Evolutionary conservation across 1,284 basidiomycete species (phyloP).

Genomic region (Xerocomus minutiporus): DNA sequence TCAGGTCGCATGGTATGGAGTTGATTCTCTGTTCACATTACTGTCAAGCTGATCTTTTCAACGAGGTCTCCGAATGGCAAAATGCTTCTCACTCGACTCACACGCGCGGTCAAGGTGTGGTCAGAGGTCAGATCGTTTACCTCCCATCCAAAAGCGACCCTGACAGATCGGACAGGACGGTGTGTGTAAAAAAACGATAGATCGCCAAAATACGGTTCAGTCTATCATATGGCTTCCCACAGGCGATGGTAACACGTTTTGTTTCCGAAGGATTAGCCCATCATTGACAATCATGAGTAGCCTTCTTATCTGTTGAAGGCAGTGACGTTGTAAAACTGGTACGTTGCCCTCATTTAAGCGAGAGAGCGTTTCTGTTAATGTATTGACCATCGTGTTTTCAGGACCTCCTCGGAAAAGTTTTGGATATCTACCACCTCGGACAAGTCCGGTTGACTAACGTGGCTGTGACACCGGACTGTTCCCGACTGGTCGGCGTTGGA

Average conservation of each 20-base stretch:
- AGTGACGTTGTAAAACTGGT: conserved; percentile 49
- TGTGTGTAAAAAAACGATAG: conserved; percentile 67
- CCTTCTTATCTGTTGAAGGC: conserved; percentile 55
- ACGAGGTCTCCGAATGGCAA: conserved; percentile 64
- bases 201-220: conserved; percentile 56
- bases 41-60: conserved; percentile 7
- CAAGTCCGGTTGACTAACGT: conserved; percentile 69
- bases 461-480: conserved; percentile 63
- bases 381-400: conserved; percentile 22
- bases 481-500: conserved; percentile 66
- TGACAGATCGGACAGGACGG: conserved; percentile 49
- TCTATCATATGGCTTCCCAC: conserved; percentile 70
- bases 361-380: conserved; percentile 14
- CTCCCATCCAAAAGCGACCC: conserved; percentile 4
- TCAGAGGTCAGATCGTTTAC: conserved; percentile 47
- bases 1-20: conserved; percentile 68
- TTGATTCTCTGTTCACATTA: conserved; percentile 1
- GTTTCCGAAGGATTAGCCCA: conserved; percentile 8
- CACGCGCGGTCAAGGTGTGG: conserved; percentile 73
- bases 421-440: conserved; percentile 60
- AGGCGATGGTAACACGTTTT: conserved; percentile 47
- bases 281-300: conserved; percentile 31
- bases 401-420: conserved; percentile 55
- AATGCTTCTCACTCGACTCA: conserved; percentile 61
- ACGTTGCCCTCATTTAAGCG: conserved; percentile 13